phyloP scores from a whole-genome alignment of 1,284 basidiomycete species.

The Leccinum fallax region DNA sequence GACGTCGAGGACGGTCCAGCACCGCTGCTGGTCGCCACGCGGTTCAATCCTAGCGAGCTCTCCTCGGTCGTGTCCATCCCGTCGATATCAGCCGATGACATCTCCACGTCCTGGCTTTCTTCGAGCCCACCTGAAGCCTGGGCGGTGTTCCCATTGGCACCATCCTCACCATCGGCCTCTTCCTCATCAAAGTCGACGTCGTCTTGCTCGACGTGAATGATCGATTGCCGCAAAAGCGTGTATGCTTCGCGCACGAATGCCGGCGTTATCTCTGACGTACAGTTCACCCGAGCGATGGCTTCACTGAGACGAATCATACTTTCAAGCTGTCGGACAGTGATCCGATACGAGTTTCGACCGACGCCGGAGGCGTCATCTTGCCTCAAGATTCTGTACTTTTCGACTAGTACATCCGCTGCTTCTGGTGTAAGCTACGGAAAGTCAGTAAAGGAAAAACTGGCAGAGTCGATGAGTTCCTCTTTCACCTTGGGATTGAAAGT shows the following conservation, averaged over 20 bases:
- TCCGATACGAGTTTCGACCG: constrained; percentile 91
- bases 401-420: constrained; percentile 91
- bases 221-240: constrained; percentile 91
- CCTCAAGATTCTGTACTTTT: constrained; percentile 92
- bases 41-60: constrained; percentile 47
- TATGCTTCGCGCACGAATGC: constrained; percentile 96
- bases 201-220: constrained; percentile 99
- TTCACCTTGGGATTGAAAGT: constrained; percentile 94
- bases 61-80: constrained; percentile 63
- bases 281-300: constrained; percentile 96
- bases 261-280: constrained; percentile 90
- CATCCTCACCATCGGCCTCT: constrained; percentile 54
- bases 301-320: constrained; percentile 97
- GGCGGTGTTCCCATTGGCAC: constrained; percentile 34
- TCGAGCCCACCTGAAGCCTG: constrained; percentile 39
- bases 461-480: background rate
- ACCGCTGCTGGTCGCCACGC: constrained; percentile 36
- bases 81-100: constrained; percentile 59
- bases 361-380: constrained; percentile 91
- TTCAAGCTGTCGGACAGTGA: constrained; percentile 95
- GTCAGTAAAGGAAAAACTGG: constrained; percentile 10
- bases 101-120: constrained; percentile 62
- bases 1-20: constrained; percentile 44
- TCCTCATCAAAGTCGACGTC: constrained; percentile 98
- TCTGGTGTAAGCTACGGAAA: constrained; percentile 80